Conservation (phyloP, 805 yeast genomes). For the Yamadazyma sp. region DNA sequence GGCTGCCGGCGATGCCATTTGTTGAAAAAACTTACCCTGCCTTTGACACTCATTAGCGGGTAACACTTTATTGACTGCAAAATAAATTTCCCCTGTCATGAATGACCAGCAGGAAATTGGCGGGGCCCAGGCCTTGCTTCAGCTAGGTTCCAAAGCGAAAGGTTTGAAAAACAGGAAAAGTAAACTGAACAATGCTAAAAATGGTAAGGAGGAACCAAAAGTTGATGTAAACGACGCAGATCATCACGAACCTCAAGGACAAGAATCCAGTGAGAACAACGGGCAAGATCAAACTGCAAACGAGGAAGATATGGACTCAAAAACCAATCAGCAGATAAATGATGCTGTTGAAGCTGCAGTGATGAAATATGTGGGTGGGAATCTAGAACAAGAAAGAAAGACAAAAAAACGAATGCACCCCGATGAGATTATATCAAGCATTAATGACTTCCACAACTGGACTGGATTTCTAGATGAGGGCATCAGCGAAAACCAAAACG, state of each 20-base stretch:
- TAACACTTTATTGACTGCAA: constrained; percentile 13
- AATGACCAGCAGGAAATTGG: constrained; percentile 41
- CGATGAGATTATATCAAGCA: constrained; percentile 45
- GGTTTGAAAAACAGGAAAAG: constrained; percentile 2
- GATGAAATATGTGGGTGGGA: constrained; percentile 67
- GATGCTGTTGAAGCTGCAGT: constrained; percentile 78
- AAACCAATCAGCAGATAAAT: constrained; percentile 39
- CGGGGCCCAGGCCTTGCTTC: constrained; percentile 48
- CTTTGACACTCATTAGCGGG: constrained; percentile 12
- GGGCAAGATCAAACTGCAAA: neutral
- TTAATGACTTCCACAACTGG: constrained; percentile 57
- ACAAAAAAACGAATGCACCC: constrained; percentile 20
- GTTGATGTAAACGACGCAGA: constrained; percentile 9
- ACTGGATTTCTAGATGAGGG: constrained; percentile 49
- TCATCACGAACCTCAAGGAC: constrained; percentile 5
- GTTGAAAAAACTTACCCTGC: constrained; percentile 13
- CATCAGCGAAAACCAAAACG: constrained; percentile 13
- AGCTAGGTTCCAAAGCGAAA: constrained; percentile 34
- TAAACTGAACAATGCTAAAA: too few species aligned
- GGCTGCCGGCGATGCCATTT: too few species aligned
- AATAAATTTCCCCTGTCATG: constrained; percentile 19
- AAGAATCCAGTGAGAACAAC: too few species aligned
- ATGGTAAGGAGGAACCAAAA: constrained; percentile 2
- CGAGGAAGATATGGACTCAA: constrained; percentile 20
- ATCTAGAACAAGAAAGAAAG: constrained; percentile 37